Conservation (phyloP, 495 filamentous ascomycete species). For the Penicillium antarcticum region DNA sequence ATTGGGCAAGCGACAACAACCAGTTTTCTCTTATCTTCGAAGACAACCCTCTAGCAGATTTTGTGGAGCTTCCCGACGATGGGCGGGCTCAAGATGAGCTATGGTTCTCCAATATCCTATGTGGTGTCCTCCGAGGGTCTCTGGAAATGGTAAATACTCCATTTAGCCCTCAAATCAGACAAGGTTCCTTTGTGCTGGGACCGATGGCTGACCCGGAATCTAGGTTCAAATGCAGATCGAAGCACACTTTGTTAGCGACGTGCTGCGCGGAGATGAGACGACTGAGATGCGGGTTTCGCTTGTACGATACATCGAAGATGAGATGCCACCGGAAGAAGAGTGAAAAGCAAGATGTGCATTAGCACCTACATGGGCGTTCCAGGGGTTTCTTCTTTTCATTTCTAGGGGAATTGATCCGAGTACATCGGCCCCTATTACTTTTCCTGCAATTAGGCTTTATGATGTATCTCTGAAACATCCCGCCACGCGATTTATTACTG, state of each 20-base stretch:
- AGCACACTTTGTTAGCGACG: conserved; percentile 93
- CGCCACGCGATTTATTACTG: conserved; percentile 22
- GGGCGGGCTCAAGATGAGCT: conserved; percentile 93
- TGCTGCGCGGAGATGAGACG: conserved; percentile 88
- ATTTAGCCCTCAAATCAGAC: neutral
- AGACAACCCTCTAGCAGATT: conserved; percentile 94
- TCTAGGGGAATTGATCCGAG: neutral
- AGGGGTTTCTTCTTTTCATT: conserved; percentile 4
- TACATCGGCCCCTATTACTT: neutral
- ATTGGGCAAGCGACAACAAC: conserved; percentile 94
- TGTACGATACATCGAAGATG: conserved; percentile 94
- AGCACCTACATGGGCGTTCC: conserved; percentile 17
- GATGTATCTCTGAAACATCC: conserved; percentile 20
- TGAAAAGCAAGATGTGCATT: conserved; percentile 35
- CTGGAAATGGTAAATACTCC: conserved; percentile 78
- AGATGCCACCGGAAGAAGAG: conserved; percentile 95
- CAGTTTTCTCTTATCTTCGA: conserved; percentile 95
- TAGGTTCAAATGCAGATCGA: conserved; percentile 98
- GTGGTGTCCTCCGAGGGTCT: conserved; percentile 84
- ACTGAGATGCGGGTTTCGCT: conserved; percentile 96
- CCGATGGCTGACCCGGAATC: conserved; percentile 21
- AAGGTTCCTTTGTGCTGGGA: conserved; percentile 8
- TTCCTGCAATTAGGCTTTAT: conserved; percentile 23
- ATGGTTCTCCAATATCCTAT: conserved; percentile 97
- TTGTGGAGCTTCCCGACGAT: conserved; percentile 95